Base-by-base conservation (phyloP, 352 stramenopile genomes). In the Globisporangium splendens region DNA sequence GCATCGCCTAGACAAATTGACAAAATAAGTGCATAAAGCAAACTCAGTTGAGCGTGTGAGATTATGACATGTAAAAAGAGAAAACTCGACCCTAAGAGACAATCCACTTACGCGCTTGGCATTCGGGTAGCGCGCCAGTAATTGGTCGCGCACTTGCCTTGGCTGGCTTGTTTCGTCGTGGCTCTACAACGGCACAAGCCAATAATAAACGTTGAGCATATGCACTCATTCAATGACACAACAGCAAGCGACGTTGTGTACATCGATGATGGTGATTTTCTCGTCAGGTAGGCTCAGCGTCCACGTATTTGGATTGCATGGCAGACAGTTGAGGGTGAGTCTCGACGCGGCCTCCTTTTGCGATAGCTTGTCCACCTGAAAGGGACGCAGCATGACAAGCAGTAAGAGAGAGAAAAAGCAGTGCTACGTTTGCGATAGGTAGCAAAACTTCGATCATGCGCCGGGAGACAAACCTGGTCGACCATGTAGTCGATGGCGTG, bases 401-500 rank as follows among this genome's bases (percentile, higher is more conserved):
- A n/a, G n/a, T n/a, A n/a, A n/a, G n/a, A n/a, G n/a, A n/a, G n/a
- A n/a, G n/a, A n/a, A n/a, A n/a, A n/a, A n/a, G n/a, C n/a, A n/a
- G n/a, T n/a, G n/a, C n/a, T n/a, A n/a, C n/a, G n/a, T n/a, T n/a
- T n/a, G n/a, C n/a, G n/a, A n/a, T n/a, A n/a, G n/a, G n/a, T n/a
- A n/a, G n/a, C n/a, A n/a, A n/a, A n/a, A n/a, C n/a, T n/a, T n/a
- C n/a, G n/a, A n/a, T n/a, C n/a, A n/a, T n/a, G n/a, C n/a, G n/a
- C n/a, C 2, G 38, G 2, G 10, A n/a, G 39, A 31, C 38, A 13
- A 46, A 89, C 82, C 66, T 92, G 77, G 7, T 82, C 67, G 28
- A 75, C 70, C 74, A 92, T 89, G 64, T 89, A 89, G 39, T 82
- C 72, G 50, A 83, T 74, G 17, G 81, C 75, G 42, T 75, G 41